A percentile compares a stretch with the other conserved stretches of the same genome.
Evolutionary conservation across 768 basidiomycete genomes (phyloP).

Genomic region (Bullera alba): DNA sequence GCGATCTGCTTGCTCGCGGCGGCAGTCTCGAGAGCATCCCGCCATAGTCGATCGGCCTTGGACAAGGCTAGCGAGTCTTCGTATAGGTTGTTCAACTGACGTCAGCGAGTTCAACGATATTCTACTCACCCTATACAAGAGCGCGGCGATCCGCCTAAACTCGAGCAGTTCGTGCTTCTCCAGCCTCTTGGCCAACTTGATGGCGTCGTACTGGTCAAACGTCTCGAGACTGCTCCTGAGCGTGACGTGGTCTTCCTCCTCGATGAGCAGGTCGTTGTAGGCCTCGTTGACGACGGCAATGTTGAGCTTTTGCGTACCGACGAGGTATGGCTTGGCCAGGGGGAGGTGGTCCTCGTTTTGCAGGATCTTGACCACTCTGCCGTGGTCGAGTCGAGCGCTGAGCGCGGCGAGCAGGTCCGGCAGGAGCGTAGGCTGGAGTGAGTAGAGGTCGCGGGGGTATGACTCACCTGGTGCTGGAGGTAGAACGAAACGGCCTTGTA

Average conservation of each 20-base stretch:
- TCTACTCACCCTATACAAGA: slow-evolving; percentile 85
- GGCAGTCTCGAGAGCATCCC: slow-evolving; percentile 90
- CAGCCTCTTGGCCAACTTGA: slow-evolving; percentile 71
- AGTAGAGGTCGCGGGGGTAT: background rate
- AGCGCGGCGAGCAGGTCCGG: slow-evolving; percentile 88
- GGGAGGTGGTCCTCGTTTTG: slow-evolving; percentile 74
- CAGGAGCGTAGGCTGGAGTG: slow-evolving; percentile 77
- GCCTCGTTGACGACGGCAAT: slow-evolving; percentile 96
- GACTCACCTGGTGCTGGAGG: slow-evolving; percentile 27
- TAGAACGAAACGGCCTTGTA: slow-evolving; percentile 61
- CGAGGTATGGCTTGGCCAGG: slow-evolving; percentile 89
- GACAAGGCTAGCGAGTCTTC: slow-evolving; percentile 92
- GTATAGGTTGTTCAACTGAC: slow-evolving; percentile 87
- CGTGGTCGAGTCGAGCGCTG: slow-evolving; percentile 89
- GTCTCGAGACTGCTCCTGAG: slow-evolving; percentile 96
- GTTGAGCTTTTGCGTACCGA: slow-evolving; percentile 93
- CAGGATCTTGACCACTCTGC: slow-evolving; percentile 93
- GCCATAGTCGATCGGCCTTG: slow-evolving; percentile 95
- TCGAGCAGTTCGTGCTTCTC: slow-evolving; percentile 88
- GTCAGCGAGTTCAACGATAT: slow-evolving; percentile 7
- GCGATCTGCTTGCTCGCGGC: slow-evolving; percentile 75
- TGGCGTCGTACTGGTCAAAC: slow-evolving; percentile 95
- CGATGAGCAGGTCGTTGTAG: slow-evolving; percentile 95
- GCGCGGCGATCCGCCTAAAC: slow-evolving; percentile 87
- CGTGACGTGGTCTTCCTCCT: slow-evolving; percentile 98